phyloP scores from a whole-genome alignment of 2,329 filamentous ascomycete genomes.

The Exophiala sp. region DNA sequence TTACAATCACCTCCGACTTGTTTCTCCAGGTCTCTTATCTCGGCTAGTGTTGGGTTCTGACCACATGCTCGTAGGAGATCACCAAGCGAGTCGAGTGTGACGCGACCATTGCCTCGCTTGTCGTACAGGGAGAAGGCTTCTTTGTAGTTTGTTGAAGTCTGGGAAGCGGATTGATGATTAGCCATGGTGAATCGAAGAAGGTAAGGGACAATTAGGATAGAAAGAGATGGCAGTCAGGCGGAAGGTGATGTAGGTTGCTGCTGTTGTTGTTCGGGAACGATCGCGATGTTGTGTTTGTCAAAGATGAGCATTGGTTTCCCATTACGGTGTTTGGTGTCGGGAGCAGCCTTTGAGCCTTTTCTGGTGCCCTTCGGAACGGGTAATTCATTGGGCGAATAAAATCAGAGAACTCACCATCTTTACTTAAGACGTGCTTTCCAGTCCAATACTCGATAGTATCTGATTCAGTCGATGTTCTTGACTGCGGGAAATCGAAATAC shows the following conservation, averaged over 20 bases:
- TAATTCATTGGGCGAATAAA: slow-evolving; percentile 17
- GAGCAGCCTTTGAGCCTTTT: slow-evolving; percentile 7
- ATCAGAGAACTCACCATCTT: slow-evolving; percentile 21
- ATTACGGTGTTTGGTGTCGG: slow-evolving; percentile 1
- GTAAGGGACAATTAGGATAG: not conserved
- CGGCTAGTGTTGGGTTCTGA: slow-evolving; percentile 91
- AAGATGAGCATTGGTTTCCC: not conserved
- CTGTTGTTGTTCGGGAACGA: not conserved
- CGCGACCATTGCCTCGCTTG: slow-evolving; percentile 95
- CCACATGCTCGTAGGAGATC: slow-evolving; percentile 95
- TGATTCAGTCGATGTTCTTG: not conserved
- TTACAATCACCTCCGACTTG: slow-evolving; percentile 85
- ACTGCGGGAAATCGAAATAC: not conserved
- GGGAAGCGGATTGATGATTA: slow-evolving; percentile 33
- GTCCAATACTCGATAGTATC: not conserved
- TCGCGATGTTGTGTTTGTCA: slow-evolving; percentile 2
- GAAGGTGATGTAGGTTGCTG: not conserved
- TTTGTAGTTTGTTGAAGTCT: slow-evolving; percentile 96
- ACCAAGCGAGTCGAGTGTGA: slow-evolving; percentile 78
- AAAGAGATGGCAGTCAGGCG: slow-evolving; percentile 1
- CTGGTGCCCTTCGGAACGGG: not conserved
- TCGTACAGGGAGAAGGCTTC: slow-evolving; percentile 99
- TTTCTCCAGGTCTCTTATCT: slow-evolving; percentile 91
- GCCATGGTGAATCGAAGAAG: slow-evolving; percentile 14
- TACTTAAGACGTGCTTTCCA: not conserved